Conservation (phyloP, 1,284 basidiomycete genomes). For the Pseudozyma thailandica region DNA sequence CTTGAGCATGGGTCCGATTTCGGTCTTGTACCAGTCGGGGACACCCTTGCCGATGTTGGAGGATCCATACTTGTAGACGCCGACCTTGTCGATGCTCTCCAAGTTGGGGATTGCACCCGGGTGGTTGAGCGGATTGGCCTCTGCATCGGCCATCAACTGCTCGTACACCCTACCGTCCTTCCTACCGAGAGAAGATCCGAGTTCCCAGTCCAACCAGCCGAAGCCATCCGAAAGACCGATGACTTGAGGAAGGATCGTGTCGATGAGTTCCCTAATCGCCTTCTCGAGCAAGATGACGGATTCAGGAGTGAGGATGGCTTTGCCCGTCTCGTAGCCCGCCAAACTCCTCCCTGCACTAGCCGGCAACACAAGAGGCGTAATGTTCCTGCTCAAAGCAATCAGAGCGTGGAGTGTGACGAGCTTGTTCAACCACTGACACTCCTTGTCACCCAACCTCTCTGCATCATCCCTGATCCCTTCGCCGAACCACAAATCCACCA, state of each 20-base stretch:
- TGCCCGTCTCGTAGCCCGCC: constrained; percentile 76
- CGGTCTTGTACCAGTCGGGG: constrained; percentile 51
- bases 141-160: constrained; percentile 75
- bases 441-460: constrained; percentile 35
- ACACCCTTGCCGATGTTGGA: constrained; percentile 54
- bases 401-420: constrained; percentile 57
- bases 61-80: constrained; percentile 50
- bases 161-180: constrained; percentile 78
- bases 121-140: constrained; percentile 76
- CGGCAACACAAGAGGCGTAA: constrained; percentile 72
- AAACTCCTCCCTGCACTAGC: constrained; percentile 72
- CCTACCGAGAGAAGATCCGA: constrained; percentile 74
- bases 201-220: constrained; percentile 80
- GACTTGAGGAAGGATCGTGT: constrained; percentile 75
- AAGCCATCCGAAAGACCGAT: constrained; percentile 80
- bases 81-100: constrained; percentile 43
- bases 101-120: constrained; percentile 22
- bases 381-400: constrained; percentile 51
- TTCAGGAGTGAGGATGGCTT: constrained; percentile 67
- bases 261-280: constrained; percentile 73
- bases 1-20: constrained; percentile 52
- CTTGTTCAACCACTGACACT: constrained; percentile 50
- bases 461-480: constrained; percentile 53
- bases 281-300: constrained; percentile 73
- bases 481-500: constrained; percentile 62